Conservation (phyloP, 2,329 filamentous ascomycete species). For the Plenodomus tracheiphilus region DNA sequence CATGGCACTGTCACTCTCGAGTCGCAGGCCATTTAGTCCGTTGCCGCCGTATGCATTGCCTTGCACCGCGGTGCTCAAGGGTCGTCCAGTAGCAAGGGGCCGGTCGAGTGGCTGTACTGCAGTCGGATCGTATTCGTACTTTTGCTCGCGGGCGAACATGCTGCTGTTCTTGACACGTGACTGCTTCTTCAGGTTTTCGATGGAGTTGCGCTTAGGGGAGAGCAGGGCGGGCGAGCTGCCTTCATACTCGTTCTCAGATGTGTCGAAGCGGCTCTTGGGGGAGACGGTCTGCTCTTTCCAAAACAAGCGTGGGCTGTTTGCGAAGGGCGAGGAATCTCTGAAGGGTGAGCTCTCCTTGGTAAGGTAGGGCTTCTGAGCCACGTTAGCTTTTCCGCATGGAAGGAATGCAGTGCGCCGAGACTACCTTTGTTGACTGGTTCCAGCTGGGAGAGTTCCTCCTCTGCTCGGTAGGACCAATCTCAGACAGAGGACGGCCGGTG, state of each 20-base stretch:
- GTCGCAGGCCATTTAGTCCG: slow-evolving; percentile 53
- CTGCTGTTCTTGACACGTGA: slow-evolving; percentile 98
- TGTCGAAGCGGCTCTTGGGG: slow-evolving; percentile 60
- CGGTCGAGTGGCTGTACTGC: slow-evolving; percentile 78
- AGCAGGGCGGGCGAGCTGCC: slow-evolving; percentile 63
- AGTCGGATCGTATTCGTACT: slow-evolving; percentile 87
- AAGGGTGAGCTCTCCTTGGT: slow-evolving; percentile 79
- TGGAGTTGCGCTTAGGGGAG: slow-evolving; percentile 79
- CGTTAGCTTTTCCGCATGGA: slow-evolving; percentile 24
- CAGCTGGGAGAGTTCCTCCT: slow-evolving; percentile 92
- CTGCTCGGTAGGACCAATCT: slow-evolving; percentile 83
- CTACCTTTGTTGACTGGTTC: slow-evolving; percentile 74
- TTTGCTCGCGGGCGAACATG: slow-evolving; percentile 91
- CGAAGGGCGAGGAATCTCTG: slow-evolving; percentile 72
- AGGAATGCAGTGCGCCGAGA: slow-evolving; percentile 9
- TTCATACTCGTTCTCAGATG: slow-evolving; percentile 66
- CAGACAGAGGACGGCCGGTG: slow-evolving; percentile 70
- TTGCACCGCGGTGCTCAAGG: slow-evolving; percentile 64
- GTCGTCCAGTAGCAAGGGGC: slow-evolving; percentile 68
- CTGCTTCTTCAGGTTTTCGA: slow-evolving; percentile 92
- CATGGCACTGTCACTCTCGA: slow-evolving; percentile 28
- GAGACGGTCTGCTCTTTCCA: slow-evolving; percentile 78
- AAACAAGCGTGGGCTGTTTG: slow-evolving; percentile 80
- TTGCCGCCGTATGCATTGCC: slow-evolving; percentile 69
- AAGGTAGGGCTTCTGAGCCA: slow-evolving; percentile 65